These are phyloP conservation scores for Dothistroma pini DNA, from an alignment of 2,329 filamentous ascomycete genomes.

Conservation along the genomic window DNA sequence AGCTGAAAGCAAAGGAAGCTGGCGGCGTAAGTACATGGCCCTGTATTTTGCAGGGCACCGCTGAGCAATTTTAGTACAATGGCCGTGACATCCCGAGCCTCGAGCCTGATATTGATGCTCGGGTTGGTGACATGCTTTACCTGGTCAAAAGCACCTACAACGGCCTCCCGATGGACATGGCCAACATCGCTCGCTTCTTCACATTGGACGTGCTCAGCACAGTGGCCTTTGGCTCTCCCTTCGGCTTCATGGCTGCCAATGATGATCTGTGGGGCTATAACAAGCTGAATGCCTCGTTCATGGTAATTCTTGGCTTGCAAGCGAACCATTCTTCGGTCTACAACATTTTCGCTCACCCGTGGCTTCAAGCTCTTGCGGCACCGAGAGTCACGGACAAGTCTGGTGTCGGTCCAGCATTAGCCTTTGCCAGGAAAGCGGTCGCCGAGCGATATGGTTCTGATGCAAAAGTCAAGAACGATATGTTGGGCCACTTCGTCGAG, in stretches of 20 bases:
- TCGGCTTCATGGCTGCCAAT: slow-evolving; percentile 49
- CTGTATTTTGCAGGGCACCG: not conserved
- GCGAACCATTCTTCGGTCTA: not conserved
- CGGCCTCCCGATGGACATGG: slow-evolving; percentile 8
- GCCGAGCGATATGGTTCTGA: slow-evolving; percentile 26
- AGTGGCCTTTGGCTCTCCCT: slow-evolving; percentile 8
- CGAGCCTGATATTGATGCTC: slow-evolving; percentile 49
- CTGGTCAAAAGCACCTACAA: slow-evolving; percentile 50
- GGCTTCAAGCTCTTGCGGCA: slow-evolving; percentile 24
- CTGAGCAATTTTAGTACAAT: slow-evolving; percentile 45
- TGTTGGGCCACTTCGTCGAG: slow-evolving; percentile 50
- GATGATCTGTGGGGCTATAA: slow-evolving; percentile 39
- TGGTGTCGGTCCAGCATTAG: slow-evolving; percentile 28
- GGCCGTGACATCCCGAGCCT: slow-evolving; percentile 53
- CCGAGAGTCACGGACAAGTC: slow-evolving; percentile 29
- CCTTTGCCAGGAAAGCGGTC: slow-evolving; percentile 26
- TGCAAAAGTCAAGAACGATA: slow-evolving; percentile 41
- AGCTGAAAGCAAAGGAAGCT: slow-evolving; percentile 49
- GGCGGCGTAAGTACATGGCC: slow-evolving; percentile 42
- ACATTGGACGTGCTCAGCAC: slow-evolving; percentile 9
- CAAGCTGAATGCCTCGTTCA: slow-evolving; percentile 22
- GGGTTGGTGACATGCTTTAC: slow-evolving; percentile 46
- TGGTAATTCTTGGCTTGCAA: slow-evolving; percentile 25
- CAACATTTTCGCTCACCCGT: not conserved
- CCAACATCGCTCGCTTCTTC: slow-evolving; percentile 8